Conservation (phyloP, 2,329 filamentous ascomycete genomes). For the Gnomoniopsis smithogilvyi region DNA sequence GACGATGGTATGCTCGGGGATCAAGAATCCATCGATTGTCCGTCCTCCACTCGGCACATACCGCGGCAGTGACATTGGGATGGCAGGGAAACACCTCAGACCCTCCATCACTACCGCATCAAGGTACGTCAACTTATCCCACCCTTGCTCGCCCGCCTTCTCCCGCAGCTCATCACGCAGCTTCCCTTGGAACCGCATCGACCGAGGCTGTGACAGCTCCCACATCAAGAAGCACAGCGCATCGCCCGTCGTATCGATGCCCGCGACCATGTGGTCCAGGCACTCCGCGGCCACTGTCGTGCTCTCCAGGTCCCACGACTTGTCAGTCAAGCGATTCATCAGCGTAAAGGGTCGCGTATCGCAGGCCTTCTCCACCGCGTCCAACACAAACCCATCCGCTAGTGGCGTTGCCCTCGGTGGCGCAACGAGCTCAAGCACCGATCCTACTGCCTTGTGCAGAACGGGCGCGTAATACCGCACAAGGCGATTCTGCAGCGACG, state of each 20-base stretch:
- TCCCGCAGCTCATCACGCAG: conserved; percentile 50
- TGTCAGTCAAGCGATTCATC: conserved; percentile 54
- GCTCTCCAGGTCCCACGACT: conserved; percentile 44
- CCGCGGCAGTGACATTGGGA: conserved; percentile 65
- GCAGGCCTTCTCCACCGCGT: conserved; percentile 40
- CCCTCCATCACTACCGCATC: conserved; percentile 63
- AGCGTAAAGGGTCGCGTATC: conserved; percentile 54
- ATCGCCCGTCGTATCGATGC: conserved; percentile 70
- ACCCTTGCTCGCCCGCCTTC: conserved; percentile 18
- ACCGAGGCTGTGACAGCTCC: conserved; percentile 62
- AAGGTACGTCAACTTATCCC: conserved; percentile 55
- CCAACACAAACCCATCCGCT: conserved; percentile 56
- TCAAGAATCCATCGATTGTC: conserved; percentile 49
- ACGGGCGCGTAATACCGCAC: conserved; percentile 55
- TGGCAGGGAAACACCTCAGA: conserved; percentile 60
- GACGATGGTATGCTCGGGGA: conserved; percentile 54
- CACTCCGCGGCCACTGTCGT: conserved; percentile 64
- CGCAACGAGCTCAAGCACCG: conserved; percentile 44
- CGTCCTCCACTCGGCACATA: conserved; percentile 54
- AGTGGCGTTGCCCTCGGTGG: conserved; percentile 56
- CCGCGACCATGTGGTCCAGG: conserved; percentile 68
- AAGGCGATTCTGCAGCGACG: conserved; percentile 63
- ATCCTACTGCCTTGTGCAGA: conserved; percentile 45
- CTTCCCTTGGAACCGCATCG: conserved; percentile 44
- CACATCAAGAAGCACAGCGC: conserved; percentile 69